Evolutionary conservation across 768 basidiomycete species (phyloP).

Genomic region (Sutorius australiensis): DNA sequence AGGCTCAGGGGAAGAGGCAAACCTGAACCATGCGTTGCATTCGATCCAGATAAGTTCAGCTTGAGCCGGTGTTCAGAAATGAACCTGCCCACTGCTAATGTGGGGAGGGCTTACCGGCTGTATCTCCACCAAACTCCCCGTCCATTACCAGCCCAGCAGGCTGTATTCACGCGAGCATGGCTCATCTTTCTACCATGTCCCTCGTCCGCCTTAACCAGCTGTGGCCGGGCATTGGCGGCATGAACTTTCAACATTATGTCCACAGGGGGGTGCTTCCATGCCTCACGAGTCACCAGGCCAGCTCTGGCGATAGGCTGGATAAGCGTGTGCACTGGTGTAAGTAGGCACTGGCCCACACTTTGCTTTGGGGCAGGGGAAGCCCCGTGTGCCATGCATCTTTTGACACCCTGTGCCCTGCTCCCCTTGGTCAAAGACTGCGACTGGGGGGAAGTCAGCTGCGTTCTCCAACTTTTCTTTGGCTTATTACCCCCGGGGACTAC

Average conservation of each 20-base stretch:
- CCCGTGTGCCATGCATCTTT: slow-evolving; percentile 74
- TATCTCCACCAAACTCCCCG: slow-evolving; percentile 77
- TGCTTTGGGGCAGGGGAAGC: slow-evolving; percentile 58
- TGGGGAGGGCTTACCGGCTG: slow-evolving; percentile 57
- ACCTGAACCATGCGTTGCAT: too few relatives aligned
- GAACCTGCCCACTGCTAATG: too few relatives aligned
- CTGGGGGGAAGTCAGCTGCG: slow-evolving; percentile 52
- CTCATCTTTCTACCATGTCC: slow-evolving; percentile 63
- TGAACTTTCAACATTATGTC: slow-evolving; percentile 72
- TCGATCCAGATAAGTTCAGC: too few relatives aligned
- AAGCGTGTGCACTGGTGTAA: slow-evolving; percentile 74
- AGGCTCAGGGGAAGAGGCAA: too few relatives aligned
- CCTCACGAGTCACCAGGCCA: slow-evolving; percentile 68
- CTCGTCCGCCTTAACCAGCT: slow-evolving; percentile 33
- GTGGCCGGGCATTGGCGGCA: slow-evolving; percentile 40
- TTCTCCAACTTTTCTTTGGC: background rate
- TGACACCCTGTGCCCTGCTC: slow-evolving; percentile 89
- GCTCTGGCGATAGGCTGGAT: slow-evolving; percentile 89
- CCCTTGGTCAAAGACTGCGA: slow-evolving; percentile 90
- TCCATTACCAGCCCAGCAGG: slow-evolving; percentile 69
- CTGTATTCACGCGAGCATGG: slow-evolving; percentile 83
- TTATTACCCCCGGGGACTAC: slow-evolving; percentile 65
- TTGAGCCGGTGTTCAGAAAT: too few relatives aligned
- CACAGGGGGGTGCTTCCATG: slow-evolving; percentile 83
- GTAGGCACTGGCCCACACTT: slow-evolving; percentile 39